Percentiles rank a stretch among this genome's conserved stretches.
Evolutionary conservation across 2,329 filamentous ascomycete genomes (phyloP).

Genomic region (Aspergillus caelatus): DNA sequence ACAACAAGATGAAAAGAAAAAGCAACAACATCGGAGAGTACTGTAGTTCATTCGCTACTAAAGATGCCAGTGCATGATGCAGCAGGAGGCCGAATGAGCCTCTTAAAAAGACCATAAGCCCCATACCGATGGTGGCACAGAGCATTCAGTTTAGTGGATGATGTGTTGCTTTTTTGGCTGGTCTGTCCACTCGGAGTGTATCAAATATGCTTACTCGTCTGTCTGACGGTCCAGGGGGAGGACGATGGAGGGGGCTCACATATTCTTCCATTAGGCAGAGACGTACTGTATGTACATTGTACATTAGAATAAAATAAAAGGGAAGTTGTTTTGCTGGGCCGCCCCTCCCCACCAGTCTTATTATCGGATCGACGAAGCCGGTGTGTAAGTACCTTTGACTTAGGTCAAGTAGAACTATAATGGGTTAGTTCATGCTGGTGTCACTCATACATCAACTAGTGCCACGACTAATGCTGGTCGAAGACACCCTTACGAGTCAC

Average conservation of each 20-base stretch:
- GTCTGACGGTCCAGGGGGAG: background rate
- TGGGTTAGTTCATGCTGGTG: background rate
- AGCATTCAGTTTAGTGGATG: background rate
- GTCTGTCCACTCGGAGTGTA: constrained; percentile 1
- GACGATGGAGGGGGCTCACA: too few species aligned
- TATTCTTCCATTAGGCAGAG: too few species aligned
- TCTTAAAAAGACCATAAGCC: background rate
- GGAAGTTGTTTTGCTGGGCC: too few species aligned
- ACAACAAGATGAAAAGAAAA: background rate
- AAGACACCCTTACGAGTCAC: background rate
- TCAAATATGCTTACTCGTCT: background rate
- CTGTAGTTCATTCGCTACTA: background rate
- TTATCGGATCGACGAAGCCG: background rate
- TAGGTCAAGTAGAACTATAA: background rate
- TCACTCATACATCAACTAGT: constrained; percentile 3
- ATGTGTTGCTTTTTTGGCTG: background rate
- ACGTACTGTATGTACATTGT: too few species aligned
- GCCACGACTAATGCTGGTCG: background rate
- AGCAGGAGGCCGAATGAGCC: background rate
- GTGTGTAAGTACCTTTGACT: background rate
- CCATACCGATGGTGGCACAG: background rate
- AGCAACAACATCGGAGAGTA: background rate
- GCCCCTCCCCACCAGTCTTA: background rate
- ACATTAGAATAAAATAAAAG: too few species aligned
- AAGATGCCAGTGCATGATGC: background rate